Percentiles rank a stretch among this genome's conserved stretches.
Evolutionary conservation across 2,329 filamentous ascomycete species (phyloP).

Genomic region (Diaporthe batatas): DNA sequence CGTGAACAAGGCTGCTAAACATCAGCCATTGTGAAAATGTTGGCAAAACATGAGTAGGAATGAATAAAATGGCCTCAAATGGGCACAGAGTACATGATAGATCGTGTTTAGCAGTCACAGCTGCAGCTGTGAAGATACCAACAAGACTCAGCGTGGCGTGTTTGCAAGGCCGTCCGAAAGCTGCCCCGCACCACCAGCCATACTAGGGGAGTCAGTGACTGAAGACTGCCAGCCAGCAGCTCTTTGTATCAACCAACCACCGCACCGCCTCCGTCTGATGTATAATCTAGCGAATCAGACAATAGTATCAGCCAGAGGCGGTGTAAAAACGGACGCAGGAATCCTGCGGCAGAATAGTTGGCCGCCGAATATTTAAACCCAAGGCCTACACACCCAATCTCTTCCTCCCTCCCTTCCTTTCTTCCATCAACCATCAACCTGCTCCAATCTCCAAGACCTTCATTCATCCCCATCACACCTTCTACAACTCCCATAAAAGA

Average conservation of each 20-base stretch:
- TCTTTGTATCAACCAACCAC: too few relatives aligned
- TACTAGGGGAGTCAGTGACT: too few relatives aligned
- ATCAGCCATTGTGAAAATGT: not conserved
- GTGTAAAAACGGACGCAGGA: not conserved
- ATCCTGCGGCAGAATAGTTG: not conserved
- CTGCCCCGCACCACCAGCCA: too few relatives aligned
- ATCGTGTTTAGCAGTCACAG: not conserved
- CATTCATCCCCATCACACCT: not conserved
- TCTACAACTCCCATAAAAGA: not conserved
- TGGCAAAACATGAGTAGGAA: too few relatives aligned
- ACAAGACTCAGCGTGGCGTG: too few relatives aligned
- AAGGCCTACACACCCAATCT: not conserved
- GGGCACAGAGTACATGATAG: fast-evolving
- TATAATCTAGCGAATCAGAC: too few relatives aligned
- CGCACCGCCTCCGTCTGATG: too few relatives aligned
- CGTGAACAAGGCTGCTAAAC: not conserved
- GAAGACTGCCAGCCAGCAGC: too few relatives aligned
- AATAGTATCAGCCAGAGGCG: too few relatives aligned
- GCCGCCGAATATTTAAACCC: not conserved
- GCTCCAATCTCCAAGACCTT: not conserved
- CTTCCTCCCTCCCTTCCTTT: not conserved
- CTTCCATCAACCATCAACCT: not conserved
- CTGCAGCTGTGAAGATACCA: too few relatives aligned
- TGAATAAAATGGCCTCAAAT: not conserved
- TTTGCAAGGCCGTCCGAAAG: too few relatives aligned